Conservation (phyloP, 805 yeast genomes). For the Saccharomycopsis amapae region DNA sequence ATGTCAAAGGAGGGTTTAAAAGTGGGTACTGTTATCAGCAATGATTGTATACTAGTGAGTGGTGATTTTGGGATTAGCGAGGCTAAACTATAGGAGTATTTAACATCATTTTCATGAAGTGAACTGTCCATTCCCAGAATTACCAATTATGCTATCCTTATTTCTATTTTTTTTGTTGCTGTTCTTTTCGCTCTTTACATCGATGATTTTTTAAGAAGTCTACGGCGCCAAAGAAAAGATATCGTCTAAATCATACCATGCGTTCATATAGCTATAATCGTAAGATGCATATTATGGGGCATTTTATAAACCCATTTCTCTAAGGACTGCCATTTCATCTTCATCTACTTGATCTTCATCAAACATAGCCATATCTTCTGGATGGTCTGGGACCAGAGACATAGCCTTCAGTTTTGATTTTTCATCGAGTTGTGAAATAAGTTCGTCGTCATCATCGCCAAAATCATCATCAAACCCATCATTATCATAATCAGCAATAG, state of each 20-base stretch:
- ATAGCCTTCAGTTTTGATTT: too few relatives aligned
- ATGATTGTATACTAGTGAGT: conserved; percentile 63
- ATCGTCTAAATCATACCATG: too few relatives aligned
- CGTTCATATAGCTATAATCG: too few relatives aligned
- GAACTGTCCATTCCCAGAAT: too few relatives aligned
- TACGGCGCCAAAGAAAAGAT: too few relatives aligned
- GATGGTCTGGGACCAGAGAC: conserved; percentile 7
- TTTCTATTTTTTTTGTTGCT: too few relatives aligned
- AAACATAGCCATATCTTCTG: background rate
- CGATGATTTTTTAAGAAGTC: too few relatives aligned
- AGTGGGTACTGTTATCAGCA: conserved; percentile 37
- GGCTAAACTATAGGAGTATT: conserved; percentile 32
- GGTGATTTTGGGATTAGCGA: conserved; percentile 52
- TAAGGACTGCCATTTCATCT: conserved; percentile 39
- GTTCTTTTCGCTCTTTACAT: too few relatives aligned
- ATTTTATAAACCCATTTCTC: conserved; percentile 41
- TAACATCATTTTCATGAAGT: too few relatives aligned
- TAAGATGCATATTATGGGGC: too few relatives aligned
- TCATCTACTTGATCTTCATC: conserved; percentile 12
- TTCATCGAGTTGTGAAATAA: background rate
- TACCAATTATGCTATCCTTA: too few relatives aligned
- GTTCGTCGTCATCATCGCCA: conserved; percentile 6
- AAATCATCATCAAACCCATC: conserved; percentile 8
- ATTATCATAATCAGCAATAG: background rate
- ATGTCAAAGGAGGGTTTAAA: conserved; percentile 30